Percentiles rank a stretch among this genome's conserved stretches.
These are phyloP conservation scores for Fusarium solani-melongenae DNA, from an alignment of 2,329 filamentous ascomycete species.

Conservation along the genomic window DNA sequence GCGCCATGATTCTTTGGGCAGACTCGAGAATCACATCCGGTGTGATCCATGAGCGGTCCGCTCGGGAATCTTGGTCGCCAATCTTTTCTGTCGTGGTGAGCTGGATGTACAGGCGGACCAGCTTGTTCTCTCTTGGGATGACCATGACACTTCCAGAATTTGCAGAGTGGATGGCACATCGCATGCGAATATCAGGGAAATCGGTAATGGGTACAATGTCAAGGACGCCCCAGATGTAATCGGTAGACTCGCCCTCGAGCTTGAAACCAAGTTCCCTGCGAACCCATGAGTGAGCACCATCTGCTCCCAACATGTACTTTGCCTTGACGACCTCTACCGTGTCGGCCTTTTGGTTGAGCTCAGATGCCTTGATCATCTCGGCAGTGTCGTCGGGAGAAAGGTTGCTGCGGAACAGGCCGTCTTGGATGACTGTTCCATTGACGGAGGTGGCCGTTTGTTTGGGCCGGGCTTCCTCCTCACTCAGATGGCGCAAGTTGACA, in stretches of 20 bases:
- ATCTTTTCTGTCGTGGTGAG: slow-evolving; percentile 12
- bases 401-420: slow-evolving; percentile 31
- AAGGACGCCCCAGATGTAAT: slow-evolving; percentile 45
- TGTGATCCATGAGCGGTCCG: slow-evolving; percentile 14
- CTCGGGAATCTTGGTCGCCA: slow-evolving; percentile 2
- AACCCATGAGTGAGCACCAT: slow-evolving; percentile 43
- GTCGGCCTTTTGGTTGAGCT: slow-evolving; percentile 23
- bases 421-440: slow-evolving; percentile 16
- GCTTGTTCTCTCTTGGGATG: slow-evolving; percentile 41
- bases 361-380: slow-evolving; percentile 19
- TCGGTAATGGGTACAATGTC: slow-evolving; percentile 42
- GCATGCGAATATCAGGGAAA: slow-evolving; percentile 44
- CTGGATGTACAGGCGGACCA: slow-evolving; percentile 40
- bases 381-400: slow-evolving; percentile 23
- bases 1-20: slow-evolving; percentile 63
- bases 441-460: slow-evolving; percentile 20
- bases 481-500: slow-evolving; percentile 23
- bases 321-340: slow-evolving; percentile 17
- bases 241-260: slow-evolving; percentile 42
- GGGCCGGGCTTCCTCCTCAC: slow-evolving; percentile 23
- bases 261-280: slow-evolving; percentile 38
- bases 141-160: slow-evolving; percentile 40
- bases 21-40: slow-evolving; percentile 59
- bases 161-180: slow-evolving; percentile 42
- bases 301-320: slow-evolving; percentile 36